phyloP scores from a whole-genome alignment of 208 protist species.

The Zelonia costaricensis region DNA sequence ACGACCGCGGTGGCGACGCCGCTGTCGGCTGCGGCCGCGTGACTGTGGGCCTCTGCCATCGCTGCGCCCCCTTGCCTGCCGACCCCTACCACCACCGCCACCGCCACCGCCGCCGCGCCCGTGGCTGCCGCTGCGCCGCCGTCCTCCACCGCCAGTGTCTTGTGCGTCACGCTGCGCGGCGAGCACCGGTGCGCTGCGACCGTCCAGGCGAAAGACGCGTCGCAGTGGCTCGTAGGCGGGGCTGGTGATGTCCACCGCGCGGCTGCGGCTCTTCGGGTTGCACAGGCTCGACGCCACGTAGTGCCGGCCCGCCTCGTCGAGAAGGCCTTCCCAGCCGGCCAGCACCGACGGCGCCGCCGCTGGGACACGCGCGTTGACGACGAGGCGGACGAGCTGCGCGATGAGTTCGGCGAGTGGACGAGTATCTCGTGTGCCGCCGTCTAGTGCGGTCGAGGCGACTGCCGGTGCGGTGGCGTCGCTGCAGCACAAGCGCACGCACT shows the following conservation, averaged over 20 bases:
- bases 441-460: not conserved
- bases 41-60: not conserved
- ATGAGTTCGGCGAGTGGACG: slow-evolving; percentile 22
- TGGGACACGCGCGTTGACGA: slow-evolving; percentile 27
- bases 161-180: not conserved
- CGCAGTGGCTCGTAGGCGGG: slow-evolving; percentile 33
- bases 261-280: slow-evolving; percentile 36
- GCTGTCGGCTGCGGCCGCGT: slow-evolving; percentile 4
- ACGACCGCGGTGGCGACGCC: slow-evolving; percentile 6
- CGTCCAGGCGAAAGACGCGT: slow-evolving; percentile 22
- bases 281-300: slow-evolving; percentile 24
- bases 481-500: not conserved
- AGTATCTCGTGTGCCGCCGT: not conserved
- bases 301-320: slow-evolving; percentile 16
- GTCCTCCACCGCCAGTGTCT: not conserved
- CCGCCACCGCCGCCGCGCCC: slow-evolving; percentile 1
- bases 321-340: slow-evolving; percentile 18
- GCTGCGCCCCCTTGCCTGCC: not conserved
- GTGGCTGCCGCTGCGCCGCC: slow-evolving; percentile 9
- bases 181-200: not conserved
- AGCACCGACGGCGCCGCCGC: slow-evolving; percentile 11
- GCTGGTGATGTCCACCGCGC: slow-evolving; percentile 39
- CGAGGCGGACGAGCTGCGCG: slow-evolving; percentile 39
- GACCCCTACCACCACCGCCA: too few relatives aligned
- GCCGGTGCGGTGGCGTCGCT: not conserved